Evolutionary conservation across 345 rosid genomes (phyloP).

Genomic region (Angophora floribunda): DNA sequence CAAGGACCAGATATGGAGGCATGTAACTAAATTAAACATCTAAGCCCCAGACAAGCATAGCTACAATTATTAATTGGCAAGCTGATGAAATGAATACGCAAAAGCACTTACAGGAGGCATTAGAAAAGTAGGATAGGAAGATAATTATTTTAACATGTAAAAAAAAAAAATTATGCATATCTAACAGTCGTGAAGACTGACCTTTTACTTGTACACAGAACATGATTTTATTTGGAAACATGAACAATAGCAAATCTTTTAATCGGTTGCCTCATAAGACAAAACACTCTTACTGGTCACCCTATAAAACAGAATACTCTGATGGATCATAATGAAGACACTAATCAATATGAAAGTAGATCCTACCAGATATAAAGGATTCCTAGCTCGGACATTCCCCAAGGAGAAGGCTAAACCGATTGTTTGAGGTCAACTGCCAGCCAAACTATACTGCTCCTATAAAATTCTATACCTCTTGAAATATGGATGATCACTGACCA

Average conservation of each 20-base stretch:
- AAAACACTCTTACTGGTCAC: not conserved
- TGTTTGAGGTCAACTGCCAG: not conserved
- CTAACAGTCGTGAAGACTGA: not conserved
- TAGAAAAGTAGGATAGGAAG: not conserved
- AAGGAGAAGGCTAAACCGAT: not conserved
- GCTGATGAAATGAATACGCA: not conserved
- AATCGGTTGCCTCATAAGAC: not conserved
- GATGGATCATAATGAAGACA: not conserved
- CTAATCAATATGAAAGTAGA: not conserved
- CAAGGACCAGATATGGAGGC: not conserved
- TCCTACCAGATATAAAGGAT: not conserved
- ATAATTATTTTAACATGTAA: not conserved
- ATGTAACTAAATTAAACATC: not conserved
- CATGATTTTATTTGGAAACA: not conserved
- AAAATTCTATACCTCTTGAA: not conserved
- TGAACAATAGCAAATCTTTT: not conserved
- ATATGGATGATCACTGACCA: not conserved
- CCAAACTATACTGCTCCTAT: not conserved
- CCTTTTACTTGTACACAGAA: not conserved
- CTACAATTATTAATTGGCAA: not conserved
- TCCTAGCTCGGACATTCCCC: not conserved
- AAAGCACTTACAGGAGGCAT: not conserved
- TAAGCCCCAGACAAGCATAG: not conserved
- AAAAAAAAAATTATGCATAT: not conserved
- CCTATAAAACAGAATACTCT: not conserved